Percentiles rank a stretch among this genome's conserved stretches.
phyloP scores from a whole-genome alignment of 2,329 filamentous ascomycete species.

The Fulvia fulva region DNA sequence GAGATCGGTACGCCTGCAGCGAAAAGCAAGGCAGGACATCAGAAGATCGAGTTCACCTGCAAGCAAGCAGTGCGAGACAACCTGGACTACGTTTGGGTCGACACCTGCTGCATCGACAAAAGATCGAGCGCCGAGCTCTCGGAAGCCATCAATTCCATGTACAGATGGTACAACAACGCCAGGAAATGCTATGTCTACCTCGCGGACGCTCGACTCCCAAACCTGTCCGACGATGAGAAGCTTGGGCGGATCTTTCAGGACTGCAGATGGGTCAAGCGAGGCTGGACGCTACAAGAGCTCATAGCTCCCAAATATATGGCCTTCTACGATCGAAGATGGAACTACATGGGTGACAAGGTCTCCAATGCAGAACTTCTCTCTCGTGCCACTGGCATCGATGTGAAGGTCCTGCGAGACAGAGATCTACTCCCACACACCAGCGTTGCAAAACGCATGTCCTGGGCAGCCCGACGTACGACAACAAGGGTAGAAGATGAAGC shows the following conservation, averaged over 20 bases:
- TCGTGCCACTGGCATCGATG: background rate
- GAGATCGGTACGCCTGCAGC: slow-evolving; percentile 7
- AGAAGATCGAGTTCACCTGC: slow-evolving; percentile 7
- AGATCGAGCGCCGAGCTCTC: background rate
- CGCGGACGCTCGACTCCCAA: background rate
- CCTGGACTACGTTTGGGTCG: background rate
- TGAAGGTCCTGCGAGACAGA: background rate
- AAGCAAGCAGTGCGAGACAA: background rate
- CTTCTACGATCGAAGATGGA: background rate
- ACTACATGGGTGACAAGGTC: background rate
- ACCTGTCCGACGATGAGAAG: background rate
- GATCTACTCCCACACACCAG: background rate
- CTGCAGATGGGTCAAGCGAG: background rate
- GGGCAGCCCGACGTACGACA: slow-evolving; percentile 10
- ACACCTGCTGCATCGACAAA: slow-evolving; percentile 2
- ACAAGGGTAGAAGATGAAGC: slow-evolving; percentile 39
- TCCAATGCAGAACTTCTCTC: background rate
- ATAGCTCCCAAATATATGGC: background rate
- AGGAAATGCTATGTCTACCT: background rate
- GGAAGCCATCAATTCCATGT: background rate
- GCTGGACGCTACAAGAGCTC: background rate
- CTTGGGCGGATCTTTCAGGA: background rate
- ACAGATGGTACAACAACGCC: background rate
- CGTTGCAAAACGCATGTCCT: slow-evolving; percentile 3
- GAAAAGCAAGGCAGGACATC: background rate